A percentile compares a stretch with the other conserved stretches of the same genome.
Evolutionary conservation across 2,329 filamentous ascomycete species (phyloP).

Genomic region (Colletotrichum theobromicola): DNA sequence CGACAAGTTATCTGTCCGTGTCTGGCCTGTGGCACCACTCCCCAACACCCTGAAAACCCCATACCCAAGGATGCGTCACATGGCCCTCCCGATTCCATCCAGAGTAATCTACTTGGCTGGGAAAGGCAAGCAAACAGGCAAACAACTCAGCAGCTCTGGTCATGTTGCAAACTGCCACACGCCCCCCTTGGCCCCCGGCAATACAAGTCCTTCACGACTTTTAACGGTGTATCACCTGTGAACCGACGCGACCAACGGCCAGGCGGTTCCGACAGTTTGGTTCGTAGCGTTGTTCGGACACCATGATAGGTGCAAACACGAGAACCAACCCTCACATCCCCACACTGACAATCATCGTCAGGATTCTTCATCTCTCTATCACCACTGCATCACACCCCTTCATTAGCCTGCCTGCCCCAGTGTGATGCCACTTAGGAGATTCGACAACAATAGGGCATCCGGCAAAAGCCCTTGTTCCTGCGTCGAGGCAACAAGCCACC

Average conservation of each 20-base stretch:
- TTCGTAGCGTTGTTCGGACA: not conserved
- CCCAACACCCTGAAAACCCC: not conserved
- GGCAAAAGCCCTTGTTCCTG: not conserved
- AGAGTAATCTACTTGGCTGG: not conserved
- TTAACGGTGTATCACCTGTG: not conserved
- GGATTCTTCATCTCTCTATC: constrained; percentile 4
- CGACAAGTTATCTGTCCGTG: not conserved
- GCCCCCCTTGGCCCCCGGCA: not conserved
- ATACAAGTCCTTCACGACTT: not conserved
- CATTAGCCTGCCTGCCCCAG: not conserved
- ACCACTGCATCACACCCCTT: not conserved
- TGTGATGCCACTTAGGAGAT: not conserved
- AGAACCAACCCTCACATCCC: not conserved
- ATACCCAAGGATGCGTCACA: not conserved
- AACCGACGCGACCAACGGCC: not conserved
- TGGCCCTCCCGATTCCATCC: not conserved
- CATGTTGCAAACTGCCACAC: not conserved
- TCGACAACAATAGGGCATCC: not conserved
- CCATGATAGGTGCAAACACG: not conserved
- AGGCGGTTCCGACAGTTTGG: constrained; percentile 3
- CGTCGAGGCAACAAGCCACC: constrained; percentile 1
- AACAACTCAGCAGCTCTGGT: not conserved
- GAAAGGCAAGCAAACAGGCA: not conserved
- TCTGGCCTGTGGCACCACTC: not conserved
- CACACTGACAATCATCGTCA: not conserved